Evolutionary conservation across 768 basidiomycete genomes (phyloP).

Genomic region (Lactifluus echinatus): DNA sequence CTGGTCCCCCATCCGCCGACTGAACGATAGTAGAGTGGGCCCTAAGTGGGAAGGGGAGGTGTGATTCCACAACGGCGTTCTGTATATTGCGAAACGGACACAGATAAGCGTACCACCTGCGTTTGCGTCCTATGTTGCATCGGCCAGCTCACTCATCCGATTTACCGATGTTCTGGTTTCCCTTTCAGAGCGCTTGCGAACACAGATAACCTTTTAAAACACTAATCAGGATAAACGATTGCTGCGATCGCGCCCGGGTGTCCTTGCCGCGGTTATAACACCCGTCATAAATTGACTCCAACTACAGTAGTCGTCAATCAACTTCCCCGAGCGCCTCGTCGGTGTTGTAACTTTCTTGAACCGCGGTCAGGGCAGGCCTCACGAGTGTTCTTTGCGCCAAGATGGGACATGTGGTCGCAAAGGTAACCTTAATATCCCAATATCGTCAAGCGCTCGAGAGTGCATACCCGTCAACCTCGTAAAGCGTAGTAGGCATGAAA

Average conservation of each 20-base stretch:
- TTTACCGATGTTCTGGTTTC: background rate
- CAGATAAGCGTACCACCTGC: background rate
- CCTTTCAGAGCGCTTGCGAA: background rate
- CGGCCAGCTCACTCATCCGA: background rate
- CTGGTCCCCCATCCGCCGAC: background rate
- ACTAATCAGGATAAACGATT: background rate
- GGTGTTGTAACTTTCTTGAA: conserved; percentile 5
- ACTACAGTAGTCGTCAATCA: background rate
- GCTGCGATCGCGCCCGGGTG: background rate
- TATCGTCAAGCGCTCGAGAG: conserved; percentile 1
- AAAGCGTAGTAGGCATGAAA: background rate
- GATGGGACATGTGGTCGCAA: background rate
- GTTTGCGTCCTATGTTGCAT: background rate
- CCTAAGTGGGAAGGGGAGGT: background rate
- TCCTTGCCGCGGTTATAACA: background rate
- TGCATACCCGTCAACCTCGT: background rate
- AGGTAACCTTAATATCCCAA: conserved; percentile 6
- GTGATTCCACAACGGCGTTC: background rate
- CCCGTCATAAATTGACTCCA: background rate
- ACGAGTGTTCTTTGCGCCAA: background rate
- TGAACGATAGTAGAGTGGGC: background rate
- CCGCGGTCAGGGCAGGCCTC: background rate
- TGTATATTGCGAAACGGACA: background rate
- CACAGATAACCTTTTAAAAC: background rate
- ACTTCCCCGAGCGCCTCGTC: background rate